Evolutionary conservation across 768 basidiomycete genomes (phyloP).

Genomic region (Amanita muscaria): DNA sequence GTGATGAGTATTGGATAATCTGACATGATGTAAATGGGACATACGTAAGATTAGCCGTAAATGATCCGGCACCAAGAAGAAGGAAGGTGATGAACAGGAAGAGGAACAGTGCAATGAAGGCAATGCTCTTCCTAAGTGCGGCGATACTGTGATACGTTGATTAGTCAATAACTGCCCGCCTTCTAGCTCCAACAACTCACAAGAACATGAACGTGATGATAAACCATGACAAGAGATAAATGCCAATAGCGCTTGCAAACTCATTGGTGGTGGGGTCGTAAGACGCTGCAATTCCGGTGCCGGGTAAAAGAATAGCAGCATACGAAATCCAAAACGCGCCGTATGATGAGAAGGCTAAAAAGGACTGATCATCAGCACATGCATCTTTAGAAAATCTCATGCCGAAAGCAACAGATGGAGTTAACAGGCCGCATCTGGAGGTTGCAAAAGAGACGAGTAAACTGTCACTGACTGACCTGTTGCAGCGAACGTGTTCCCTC

Average conservation of each 20-base stretch:
- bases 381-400: too few species aligned
- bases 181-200: too few species aligned
- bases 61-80: conserved; percentile 32
- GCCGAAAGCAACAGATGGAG: not conserved
- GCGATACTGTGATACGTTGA: conserved; percentile 23
- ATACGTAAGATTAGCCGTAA: conserved; percentile 21
- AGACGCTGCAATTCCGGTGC: conserved; percentile 49
- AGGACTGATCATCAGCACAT: conserved; percentile 9
- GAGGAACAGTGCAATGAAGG: conserved; percentile 30
- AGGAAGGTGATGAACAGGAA: conserved; percentile 33
- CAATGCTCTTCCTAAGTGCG: conserved; percentile 29
- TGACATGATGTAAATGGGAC: conserved; percentile 9
- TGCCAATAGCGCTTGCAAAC: conserved; percentile 50
- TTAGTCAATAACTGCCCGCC: too few species aligned
- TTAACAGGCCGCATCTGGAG: too few species aligned
- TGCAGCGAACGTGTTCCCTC: conserved; percentile 62
- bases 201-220: conserved; percentile 60
- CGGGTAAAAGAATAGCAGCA: conserved; percentile 63
- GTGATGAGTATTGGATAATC: not conserved
- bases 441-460: too few species aligned
- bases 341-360: conserved; percentile 67
- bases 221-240: conserved; percentile 70
- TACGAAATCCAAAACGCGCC: conserved; percentile 89
- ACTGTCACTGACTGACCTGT: conserved; percentile 61
- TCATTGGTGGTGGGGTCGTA: conserved; percentile 32